These are phyloP conservation scores for Ganoderma sp. DNA, from an alignment of 1,284 basidiomycete genomes.

Conservation along the genomic window DNA sequence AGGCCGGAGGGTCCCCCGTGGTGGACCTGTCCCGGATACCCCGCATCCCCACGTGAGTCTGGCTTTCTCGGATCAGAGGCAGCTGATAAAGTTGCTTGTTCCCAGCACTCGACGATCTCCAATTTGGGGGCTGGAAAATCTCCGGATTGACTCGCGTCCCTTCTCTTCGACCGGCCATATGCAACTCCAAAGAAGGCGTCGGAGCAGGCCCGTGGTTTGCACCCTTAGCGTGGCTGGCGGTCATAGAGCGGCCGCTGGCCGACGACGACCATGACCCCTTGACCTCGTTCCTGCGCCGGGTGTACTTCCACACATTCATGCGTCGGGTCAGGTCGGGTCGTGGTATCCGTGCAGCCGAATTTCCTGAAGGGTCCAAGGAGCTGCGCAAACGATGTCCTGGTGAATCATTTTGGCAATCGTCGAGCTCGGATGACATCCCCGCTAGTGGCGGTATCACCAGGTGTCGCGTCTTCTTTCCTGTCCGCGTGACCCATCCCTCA, in stretches of 20 bases:
- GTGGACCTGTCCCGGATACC: background rate
- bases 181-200: background rate
- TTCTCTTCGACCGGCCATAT: background rate
- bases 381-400: background rate
- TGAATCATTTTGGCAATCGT: background rate
- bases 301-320: background rate
- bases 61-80: constrained; percentile 8
- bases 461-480: background rate
- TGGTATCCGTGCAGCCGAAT: background rate
- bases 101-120: background rate
- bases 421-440: background rate
- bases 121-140: background rate
- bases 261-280: background rate
- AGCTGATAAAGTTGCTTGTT: background rate
- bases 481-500: constrained; percentile 1
- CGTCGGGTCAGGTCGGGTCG: background rate
- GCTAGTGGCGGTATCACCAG: background rate
- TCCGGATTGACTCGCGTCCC: background rate
- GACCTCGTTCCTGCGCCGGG: background rate
- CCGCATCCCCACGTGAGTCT: background rate
- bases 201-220: background rate
- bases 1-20: background rate
- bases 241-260: background rate
- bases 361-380: constrained; percentile 1
- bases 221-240: background rate